phyloP scores from a whole-genome alignment of 805 yeast genomes.

The Debaryomyces hansenii region DNA sequence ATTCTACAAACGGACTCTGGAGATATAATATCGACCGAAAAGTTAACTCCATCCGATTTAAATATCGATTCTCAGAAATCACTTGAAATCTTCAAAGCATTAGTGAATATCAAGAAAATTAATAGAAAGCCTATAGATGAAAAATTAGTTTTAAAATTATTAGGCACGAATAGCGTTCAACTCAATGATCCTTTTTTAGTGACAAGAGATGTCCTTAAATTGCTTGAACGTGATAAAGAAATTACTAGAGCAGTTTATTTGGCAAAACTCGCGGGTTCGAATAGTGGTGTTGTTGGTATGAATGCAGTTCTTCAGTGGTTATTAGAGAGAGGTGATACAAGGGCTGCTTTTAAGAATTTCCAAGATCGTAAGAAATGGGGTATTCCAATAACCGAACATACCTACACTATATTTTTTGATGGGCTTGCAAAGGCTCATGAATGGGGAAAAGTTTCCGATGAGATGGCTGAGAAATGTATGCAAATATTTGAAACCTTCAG shows the following conservation, averaged over 20 bases:
- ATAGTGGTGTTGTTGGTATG: slow-evolving; percentile 58
- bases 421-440: slow-evolving; percentile 32
- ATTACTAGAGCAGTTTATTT: slow-evolving; percentile 53
- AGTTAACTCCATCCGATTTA: slow-evolving; percentile 24
- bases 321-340: slow-evolving; percentile 40
- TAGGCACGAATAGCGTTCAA: slow-evolving; percentile 61
- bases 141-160: slow-evolving; percentile 49
- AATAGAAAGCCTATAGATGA: slow-evolving; percentile 36
- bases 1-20: slow-evolving; percentile 26
- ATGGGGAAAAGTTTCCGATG: slow-evolving; percentile 31
- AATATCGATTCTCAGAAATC: slow-evolving; percentile 18
- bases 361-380: slow-evolving; percentile 64
- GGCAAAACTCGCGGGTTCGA: slow-evolving; percentile 44
- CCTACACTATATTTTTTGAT: slow-evolving; percentile 33
- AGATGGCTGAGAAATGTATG: slow-evolving; percentile 18
- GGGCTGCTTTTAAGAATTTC: slow-evolving; percentile 50
- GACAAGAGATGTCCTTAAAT: slow-evolving; percentile 51
- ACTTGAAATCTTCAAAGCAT: slow-evolving; percentile 25
- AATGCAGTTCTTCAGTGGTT: slow-evolving; percentile 59
- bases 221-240: slow-evolving; percentile 49
- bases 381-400: slow-evolving; percentile 50
- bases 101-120: slow-evolving; percentile 23
- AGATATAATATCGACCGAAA: slow-evolving; percentile 19
- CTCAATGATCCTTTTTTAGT: slow-evolving; percentile 58
- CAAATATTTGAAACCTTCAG: slow-evolving; percentile 19